Evolutionary conservation across 805 yeast genomes (phyloP), one percentile per base, ranked within the genome.

Genomic region (Metschnikowia aberdeeniae): DNA sequence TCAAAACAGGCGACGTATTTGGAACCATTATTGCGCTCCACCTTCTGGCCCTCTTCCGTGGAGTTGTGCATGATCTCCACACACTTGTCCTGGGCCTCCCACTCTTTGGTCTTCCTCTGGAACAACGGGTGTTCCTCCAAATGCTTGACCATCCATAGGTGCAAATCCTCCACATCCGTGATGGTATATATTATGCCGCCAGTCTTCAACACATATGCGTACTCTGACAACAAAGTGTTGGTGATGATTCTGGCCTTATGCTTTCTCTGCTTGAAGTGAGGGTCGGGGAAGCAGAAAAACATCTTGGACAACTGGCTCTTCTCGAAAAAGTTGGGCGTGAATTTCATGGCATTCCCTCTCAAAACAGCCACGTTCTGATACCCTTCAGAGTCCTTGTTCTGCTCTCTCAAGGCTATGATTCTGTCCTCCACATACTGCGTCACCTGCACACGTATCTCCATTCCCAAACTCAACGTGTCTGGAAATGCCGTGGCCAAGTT

Each of bases 241-340:
- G 99, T 90, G 53, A 93, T 80, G 60, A 93, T 93, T 71, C 99
- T 78, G 6, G 97, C 97, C 75, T 93, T 93, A 68, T 93, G 99
- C 63, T 93, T 93, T 61, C 98, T 77, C 66, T 89, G 95, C 64
- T 93, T 93, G 75, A 93, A 93, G 66, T 93, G 99, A 6, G 99
- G 99, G 66, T 93, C 99, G n/a, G 99, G 99, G 77, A 93, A 93
- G 65, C 99, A 93, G 72, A 93, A 93, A 70, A 93, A 93, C 78
- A 93, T 87, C 72, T 92, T 93, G 29, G 84, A 80, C 42, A 90
- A 70, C 62, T 89, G 97, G 6, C 82, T 81, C 64, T 84, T 84
- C 46, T 75, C 72, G 69, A 93, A 93, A 64, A 93, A 93, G 64
- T 93, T 93, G 19, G 99, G 98, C 51, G 89, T 68, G 60, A 93